Conservation (phyloP, 176 grass and related monocot species). For the Bolboschoenus planiculmis region DNA sequence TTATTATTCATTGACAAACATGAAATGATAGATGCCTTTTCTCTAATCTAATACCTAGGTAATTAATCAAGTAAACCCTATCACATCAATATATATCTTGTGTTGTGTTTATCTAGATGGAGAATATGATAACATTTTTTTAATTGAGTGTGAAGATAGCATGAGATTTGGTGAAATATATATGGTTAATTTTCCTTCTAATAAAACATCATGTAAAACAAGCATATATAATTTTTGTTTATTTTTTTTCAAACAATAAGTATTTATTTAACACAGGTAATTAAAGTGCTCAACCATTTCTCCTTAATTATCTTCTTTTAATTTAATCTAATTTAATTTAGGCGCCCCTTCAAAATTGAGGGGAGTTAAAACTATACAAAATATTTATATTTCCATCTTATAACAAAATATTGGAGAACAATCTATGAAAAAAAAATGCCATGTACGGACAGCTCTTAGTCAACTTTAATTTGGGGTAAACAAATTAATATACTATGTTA, state of each 20-base stretch:
- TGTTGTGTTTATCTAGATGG: neutral
- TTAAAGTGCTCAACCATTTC: neutral
- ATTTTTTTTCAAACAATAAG: no score
- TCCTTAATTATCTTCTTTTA: neutral
- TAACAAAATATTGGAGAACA: neutral
- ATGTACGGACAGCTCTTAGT: neutral
- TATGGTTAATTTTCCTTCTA: neutral
- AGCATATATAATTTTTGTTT: neutral
- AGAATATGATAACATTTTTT: neutral
- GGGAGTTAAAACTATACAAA: neutral
- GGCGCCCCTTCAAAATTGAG: neutral
- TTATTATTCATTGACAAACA: neutral
- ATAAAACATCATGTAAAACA: neutral
- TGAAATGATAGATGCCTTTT: neutral
- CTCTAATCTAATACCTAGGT: neutral
- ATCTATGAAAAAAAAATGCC: neutral
- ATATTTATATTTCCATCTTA: neutral
- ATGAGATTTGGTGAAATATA: neutral
- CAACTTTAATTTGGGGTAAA: neutral
- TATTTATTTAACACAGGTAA: no score
- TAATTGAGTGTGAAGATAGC: neutral
- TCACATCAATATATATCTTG: no score
- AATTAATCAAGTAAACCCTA: neutral
- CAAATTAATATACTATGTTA: no score
- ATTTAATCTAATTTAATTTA: neutral